A percentile compares a stretch with the other conserved stretches of the same genome.
Conservation (phyloP, 2,329 filamentous ascomycete genomes). For the Septoria petroselini region DNA sequence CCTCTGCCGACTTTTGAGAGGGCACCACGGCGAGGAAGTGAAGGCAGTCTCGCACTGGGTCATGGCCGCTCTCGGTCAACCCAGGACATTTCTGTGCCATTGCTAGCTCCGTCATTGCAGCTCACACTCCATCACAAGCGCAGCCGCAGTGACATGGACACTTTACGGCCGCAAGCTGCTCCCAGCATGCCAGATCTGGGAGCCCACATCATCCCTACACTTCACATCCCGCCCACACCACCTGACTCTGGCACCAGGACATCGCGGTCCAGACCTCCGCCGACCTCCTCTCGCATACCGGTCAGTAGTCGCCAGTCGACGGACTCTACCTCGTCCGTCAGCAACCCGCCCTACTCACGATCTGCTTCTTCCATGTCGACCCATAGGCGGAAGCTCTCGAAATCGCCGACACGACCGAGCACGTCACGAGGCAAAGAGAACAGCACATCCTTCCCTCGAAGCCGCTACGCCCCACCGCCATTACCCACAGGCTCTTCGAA, state of each 20-base stretch:
- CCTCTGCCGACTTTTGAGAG: constrained; percentile 28
- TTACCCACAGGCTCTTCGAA: constrained; percentile 29
- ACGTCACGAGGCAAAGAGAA: constrained; percentile 31
- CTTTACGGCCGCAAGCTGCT: constrained; percentile 21
- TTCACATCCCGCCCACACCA: constrained; percentile 27
- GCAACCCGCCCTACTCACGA: constrained; percentile 27
- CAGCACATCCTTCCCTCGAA: constrained; percentile 26
- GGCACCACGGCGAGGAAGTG: constrained; percentile 60
- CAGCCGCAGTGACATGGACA: constrained; percentile 36
- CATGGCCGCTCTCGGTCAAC: constrained; percentile 57
- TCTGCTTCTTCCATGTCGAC: constrained; percentile 33
- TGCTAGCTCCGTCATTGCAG: constrained; percentile 22
- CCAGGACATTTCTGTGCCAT: constrained; percentile 31
- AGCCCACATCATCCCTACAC: constrained; percentile 17
- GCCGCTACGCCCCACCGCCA: constrained; percentile 38
- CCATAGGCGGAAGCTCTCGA: constrained; percentile 28
- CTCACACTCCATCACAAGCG: constrained; percentile 34
- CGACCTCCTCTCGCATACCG: constrained; percentile 34
- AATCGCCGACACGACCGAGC: constrained; percentile 32
- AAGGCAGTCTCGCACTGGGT: constrained; percentile 60
- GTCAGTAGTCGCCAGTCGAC: constrained; percentile 30
- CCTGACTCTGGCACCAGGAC: constrained; percentile 25
- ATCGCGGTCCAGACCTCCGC: constrained; percentile 3
- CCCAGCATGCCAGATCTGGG: constrained; percentile 34
- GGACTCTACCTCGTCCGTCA: constrained; percentile 36